Evolutionary conservation across 1,139 yeast species (phyloP).

Genomic region (Taphrina wiesneri): DNA sequence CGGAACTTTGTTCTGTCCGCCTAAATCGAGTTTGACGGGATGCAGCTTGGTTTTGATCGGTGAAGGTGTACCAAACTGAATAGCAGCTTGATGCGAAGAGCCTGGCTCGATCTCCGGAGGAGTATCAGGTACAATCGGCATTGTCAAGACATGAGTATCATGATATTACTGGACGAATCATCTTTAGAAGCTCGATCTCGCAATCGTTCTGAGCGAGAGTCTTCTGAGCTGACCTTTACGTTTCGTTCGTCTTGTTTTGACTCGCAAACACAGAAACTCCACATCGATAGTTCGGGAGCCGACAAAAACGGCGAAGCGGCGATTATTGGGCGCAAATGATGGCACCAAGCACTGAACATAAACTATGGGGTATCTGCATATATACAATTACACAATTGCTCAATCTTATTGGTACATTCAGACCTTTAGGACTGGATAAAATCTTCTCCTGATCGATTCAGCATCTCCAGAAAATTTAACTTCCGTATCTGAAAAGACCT

Average conservation of each 20-base stretch:
- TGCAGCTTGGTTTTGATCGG: constrained; percentile 12
- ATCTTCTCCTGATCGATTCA: too few relatives aligned
- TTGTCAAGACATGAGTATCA: background rate
- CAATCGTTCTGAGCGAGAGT: background rate
- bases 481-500: too few relatives aligned
- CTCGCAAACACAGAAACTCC: background rate
- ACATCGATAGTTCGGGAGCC: background rate
- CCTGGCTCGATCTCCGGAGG: background rate
- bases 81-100: background rate
- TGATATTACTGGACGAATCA: too few relatives aligned
- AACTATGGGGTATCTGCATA: background rate
- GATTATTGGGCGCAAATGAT: background rate
- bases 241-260: background rate
- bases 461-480: too few relatives aligned
- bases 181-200: too few relatives aligned
- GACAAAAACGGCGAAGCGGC: background rate
- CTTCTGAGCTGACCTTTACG: background rate
- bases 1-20: background rate
- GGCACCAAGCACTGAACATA: too few relatives aligned
- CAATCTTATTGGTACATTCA: too few relatives aligned
- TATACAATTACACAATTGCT: too few relatives aligned
- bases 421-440: too few relatives aligned
- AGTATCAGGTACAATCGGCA: constrained; percentile 1
- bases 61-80: constrained; percentile 26
- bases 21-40: background rate